These are phyloP conservation scores for Aegilops bicornis DNA, from an alignment of 176 grass and related monocot genomes.

Conservation along the genomic window DNA sequence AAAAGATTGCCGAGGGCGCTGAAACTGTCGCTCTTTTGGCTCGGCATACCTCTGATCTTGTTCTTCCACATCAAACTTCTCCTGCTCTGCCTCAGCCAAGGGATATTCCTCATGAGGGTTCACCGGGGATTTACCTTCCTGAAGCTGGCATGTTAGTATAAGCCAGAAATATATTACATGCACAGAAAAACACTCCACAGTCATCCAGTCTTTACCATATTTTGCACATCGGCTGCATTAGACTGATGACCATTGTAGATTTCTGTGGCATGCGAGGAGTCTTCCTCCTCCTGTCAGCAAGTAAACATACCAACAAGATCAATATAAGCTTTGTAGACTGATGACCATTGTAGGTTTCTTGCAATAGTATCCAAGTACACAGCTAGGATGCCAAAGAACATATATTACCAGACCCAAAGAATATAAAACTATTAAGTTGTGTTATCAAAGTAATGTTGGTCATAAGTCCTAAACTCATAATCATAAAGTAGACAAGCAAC, in stretches of 20 bases:
- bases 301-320: conserved; percentile 14
- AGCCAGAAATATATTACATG: not conserved
- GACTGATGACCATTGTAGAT: conserved; percentile 31
- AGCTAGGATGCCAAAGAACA: not conserved
- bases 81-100: conserved; percentile 41
- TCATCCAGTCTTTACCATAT: conserved; percentile 26
- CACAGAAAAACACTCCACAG: not conserved
- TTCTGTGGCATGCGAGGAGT: conserved; percentile 21
- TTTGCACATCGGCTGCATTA: conserved; percentile 23
- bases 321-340: not conserved
- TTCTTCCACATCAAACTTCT: conserved; percentile 51
- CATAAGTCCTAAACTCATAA: not conserved
- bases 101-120: conserved; percentile 28
- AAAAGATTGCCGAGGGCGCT: conserved; percentile 27
- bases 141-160: conserved; percentile 16
- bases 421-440: not conserved
- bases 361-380: not conserved
- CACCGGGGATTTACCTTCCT: conserved; percentile 38
- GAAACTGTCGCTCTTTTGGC: conserved; percentile 46
- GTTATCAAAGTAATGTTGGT: not conserved
- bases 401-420: not conserved
- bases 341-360: no score
- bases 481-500: not conserved
- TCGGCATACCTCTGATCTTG: conserved; percentile 36
- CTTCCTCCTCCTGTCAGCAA: conserved; percentile 36